Evolutionary conservation across 257 asterid species (phyloP).

Genomic region (Plectranthus barbatus): DNA sequence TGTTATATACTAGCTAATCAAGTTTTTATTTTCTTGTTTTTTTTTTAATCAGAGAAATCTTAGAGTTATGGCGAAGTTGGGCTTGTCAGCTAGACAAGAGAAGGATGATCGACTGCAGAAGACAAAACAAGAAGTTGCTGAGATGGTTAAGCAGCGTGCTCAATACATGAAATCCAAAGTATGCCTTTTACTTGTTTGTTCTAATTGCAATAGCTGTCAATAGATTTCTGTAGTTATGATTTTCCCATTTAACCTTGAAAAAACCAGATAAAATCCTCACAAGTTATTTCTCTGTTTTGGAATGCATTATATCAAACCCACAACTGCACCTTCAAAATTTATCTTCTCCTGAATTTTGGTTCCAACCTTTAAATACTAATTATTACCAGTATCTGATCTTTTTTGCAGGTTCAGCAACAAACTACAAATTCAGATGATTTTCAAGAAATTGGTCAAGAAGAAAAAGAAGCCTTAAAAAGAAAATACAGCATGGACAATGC

Average conservation of each 20-base stretch:
- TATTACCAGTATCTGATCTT: conserved; percentile 5
- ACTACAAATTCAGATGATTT: conserved; percentile 60
- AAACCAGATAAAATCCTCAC: neutral
- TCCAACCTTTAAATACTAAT: neutral
- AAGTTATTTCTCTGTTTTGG: conserved; percentile 2
- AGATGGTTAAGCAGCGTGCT: conserved; percentile 65
- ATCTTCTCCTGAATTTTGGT: conserved; percentile 1
- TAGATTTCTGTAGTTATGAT: neutral
- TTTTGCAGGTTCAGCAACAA: conserved; percentile 65
- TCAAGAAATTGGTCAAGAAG: conserved; percentile 56
- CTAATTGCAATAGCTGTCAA: conserved; percentile 1
- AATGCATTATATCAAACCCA: neutral
- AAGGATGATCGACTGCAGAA: conserved; percentile 70
- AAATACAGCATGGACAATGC: conserved; percentile 71
- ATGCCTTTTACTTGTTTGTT: conserved; percentile 7
- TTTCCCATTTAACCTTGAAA: neutral
- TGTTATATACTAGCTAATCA: neutral
- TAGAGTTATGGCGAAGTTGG: conserved; percentile 66
- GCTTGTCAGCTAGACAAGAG: conserved; percentile 84
- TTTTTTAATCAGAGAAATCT: conserved; percentile 58
- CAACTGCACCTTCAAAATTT: neutral
- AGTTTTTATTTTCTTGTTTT: neutral
- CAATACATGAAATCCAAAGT: conserved; percentile 73
- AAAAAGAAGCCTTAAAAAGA: conserved; percentile 57
- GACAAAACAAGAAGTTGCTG: conserved; percentile 82